phyloP scores from a whole-genome alignment of 305 asterid genomes.

The Fraxinus xanthoxyloides region DNA sequence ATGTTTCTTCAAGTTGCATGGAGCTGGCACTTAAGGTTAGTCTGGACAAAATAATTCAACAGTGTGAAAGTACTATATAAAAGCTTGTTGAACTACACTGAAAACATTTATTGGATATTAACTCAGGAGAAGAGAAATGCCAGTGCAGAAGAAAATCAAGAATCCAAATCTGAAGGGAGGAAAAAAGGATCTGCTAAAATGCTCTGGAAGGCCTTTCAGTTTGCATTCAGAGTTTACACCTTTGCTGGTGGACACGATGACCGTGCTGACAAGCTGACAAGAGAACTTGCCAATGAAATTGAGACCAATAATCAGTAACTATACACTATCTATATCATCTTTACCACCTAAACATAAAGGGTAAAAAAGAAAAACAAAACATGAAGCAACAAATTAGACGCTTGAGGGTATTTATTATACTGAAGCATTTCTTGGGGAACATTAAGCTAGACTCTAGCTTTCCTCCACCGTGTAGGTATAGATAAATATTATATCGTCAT shows the following conservation, averaged over 20 bases:
- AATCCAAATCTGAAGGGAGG: conserved; percentile 30
- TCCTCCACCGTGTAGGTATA: conserved; percentile 22
- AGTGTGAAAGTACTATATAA: background rate
- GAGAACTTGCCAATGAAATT: conserved; percentile 78
- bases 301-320: conserved; percentile 45
- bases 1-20: conserved; percentile 82
- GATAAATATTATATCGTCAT: background rate
- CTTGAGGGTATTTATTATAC: conserved; percentile 24
- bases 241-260: conserved; percentile 96
- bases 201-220: conserved; percentile 90
- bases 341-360: conserved; percentile 1
- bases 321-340: background rate
- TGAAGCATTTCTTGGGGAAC: conserved; percentile 28
- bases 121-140: conserved; percentile 60
- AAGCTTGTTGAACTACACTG: background rate
- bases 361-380: background rate
- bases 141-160: conserved; percentile 32
- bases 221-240: conserved; percentile 81
- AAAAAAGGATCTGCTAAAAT: conserved; percentile 52
- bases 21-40: conserved; percentile 81
- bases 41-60: background rate
- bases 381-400: conserved; percentile 22
- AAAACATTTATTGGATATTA: background rate
- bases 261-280: conserved; percentile 79
- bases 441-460: conserved; percentile 29